These are phyloP conservation scores for Lecanoromycetidae sp. DNA, from an alignment of 2,329 filamentous ascomycete species.

Conservation along the genomic window DNA sequence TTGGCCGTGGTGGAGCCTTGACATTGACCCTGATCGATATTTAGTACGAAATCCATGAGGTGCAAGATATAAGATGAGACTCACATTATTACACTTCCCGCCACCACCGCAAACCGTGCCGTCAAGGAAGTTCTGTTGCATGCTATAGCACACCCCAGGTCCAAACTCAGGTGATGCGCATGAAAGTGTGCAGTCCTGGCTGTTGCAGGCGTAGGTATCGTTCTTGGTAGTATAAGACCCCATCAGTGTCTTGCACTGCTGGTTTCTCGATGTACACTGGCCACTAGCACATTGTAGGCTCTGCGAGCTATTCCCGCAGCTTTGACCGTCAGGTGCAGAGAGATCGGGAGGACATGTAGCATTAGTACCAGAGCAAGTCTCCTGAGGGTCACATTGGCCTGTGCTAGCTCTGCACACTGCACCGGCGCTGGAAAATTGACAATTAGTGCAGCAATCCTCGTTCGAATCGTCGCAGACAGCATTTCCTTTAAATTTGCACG, in stretches of 20 bases:
- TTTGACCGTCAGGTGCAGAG: conserved; percentile 55
- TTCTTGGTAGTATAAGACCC: conserved; percentile 61
- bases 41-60: conserved; percentile 21
- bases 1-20: conserved; percentile 55
- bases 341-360: conserved; percentile 63
- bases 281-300: conserved; percentile 73
- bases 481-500: conserved; percentile 67
- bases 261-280: conserved; percentile 83
- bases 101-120: conserved; percentile 74
- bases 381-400: conserved; percentile 71
- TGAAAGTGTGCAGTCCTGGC: conserved; percentile 58
- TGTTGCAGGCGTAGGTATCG: conserved; percentile 68
- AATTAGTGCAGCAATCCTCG: conserved; percentile 34
- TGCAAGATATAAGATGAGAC: conserved; percentile 20
- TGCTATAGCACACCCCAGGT: conserved; percentile 53
- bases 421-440: conserved; percentile 38
- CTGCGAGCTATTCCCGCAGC: conserved; percentile 48
- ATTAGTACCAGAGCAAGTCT: conserved; percentile 63
- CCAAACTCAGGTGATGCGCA: conserved; percentile 63
- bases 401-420: conserved; percentile 71
- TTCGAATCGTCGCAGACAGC: conserved; percentile 59
- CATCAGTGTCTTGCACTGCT: conserved; percentile 78
- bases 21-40: conserved; percentile 52
- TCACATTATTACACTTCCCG: conserved; percentile 60
- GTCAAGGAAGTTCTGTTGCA: conserved; percentile 88